Conservation (phyloP, 2,329 filamentous ascomycete species). For the Diaporthe sp. region DNA sequence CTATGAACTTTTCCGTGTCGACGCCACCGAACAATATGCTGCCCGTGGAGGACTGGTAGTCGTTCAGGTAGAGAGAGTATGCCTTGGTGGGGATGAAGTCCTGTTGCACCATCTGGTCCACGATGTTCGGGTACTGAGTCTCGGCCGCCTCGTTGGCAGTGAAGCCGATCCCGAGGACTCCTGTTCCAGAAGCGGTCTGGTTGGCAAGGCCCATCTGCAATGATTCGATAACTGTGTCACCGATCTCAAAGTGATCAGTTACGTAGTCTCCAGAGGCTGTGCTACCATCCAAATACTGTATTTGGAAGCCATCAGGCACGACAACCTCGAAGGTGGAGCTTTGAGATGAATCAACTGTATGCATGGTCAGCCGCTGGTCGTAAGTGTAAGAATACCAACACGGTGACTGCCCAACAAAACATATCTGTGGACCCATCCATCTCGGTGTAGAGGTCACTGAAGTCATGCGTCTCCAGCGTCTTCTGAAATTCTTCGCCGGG, state of each 20-base stretch:
- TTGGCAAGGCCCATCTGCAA: slow-evolving; percentile 70
- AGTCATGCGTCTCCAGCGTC: neutral
- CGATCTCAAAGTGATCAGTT: slow-evolving; percentile 67
- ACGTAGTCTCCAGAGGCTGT: slow-evolving; percentile 70
- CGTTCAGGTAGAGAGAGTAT: slow-evolving; percentile 77
- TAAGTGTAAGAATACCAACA: neutral
- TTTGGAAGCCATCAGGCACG: slow-evolving; percentile 63
- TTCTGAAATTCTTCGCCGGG: neutral
- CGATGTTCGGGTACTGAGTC: slow-evolving; percentile 67
- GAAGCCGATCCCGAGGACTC: slow-evolving; percentile 73
- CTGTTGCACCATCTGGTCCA: slow-evolving; percentile 74
- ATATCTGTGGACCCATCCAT: slow-evolving; percentile 41
- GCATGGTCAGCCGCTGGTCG: neutral
- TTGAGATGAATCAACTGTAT: slow-evolving; percentile 53
- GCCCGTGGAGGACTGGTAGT: slow-evolving; percentile 68
- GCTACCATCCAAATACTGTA: slow-evolving; percentile 72
- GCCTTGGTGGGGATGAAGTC: slow-evolving; percentile 73
- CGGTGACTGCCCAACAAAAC: neutral
- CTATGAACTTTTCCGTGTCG: slow-evolving; percentile 76
- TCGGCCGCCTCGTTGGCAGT: slow-evolving; percentile 61
- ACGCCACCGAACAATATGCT: slow-evolving; percentile 79
- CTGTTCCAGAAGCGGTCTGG: slow-evolving; percentile 62
- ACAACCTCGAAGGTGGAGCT: slow-evolving; percentile 65
- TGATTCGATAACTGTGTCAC: slow-evolving; percentile 60
- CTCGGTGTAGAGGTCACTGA: neutral